Evolutionary conservation across 768 basidiomycete genomes (phyloP).

Genomic region (Panaeolus cyanescens): DNA sequence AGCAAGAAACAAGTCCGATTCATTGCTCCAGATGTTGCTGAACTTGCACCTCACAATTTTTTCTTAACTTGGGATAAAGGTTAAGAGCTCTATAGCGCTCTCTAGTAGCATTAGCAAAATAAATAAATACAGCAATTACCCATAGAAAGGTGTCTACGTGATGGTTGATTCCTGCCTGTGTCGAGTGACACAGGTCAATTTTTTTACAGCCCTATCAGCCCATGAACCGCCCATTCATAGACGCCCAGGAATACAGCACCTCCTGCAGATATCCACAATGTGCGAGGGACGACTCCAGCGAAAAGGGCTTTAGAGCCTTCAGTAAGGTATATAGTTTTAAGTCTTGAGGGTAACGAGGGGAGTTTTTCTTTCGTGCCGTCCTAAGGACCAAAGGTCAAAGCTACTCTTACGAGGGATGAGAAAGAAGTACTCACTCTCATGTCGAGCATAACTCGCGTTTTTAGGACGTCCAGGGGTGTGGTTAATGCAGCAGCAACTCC

Average conservation of each 20-base stretch:
- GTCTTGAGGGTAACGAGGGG: conserved; percentile 58
- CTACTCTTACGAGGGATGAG: neutral
- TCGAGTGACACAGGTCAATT: too few relatives aligned
- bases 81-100: neutral
- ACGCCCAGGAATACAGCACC: conserved; percentile 98
- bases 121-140: conserved; percentile 2
- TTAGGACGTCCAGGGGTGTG: conserved; percentile 94
- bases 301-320: conserved; percentile 84
- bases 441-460: conserved; percentile 97
- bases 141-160: neutral
- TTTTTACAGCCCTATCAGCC: conserved; percentile 41
- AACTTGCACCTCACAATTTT: neutral
- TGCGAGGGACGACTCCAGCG: conserved; percentile 86
- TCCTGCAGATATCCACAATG: conserved; percentile 94
- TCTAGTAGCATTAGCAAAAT: neutral
- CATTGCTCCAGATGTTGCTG: too few relatives aligned
- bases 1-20: too few relatives aligned
- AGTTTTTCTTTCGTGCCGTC: conserved; percentile 36
- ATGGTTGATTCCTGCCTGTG: neutral
- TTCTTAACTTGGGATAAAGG: too few relatives aligned
- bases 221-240: conserved; percentile 79
- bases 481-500: conserved; percentile 88
- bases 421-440: conserved; percentile 55
- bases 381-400: neutral
- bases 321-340: conserved; percentile 62